Evolutionary conservation across 768 basidiomycete species (phyloP).

Genomic region (Lactarius hengduanensis): DNA sequence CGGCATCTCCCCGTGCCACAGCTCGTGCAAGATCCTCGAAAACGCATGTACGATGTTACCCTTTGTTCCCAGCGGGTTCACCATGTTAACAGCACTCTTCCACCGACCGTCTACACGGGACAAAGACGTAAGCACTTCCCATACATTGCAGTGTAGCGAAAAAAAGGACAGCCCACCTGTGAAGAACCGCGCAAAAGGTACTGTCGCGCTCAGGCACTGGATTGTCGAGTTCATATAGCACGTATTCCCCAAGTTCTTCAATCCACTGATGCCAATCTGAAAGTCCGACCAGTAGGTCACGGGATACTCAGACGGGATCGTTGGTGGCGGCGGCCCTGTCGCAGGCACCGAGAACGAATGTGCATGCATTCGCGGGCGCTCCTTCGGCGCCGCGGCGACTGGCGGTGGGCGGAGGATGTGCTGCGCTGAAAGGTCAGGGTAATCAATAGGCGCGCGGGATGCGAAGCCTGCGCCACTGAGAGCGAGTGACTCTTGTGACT

Average conservation of each 20-base stretch:
- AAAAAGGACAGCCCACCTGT: slow-evolving; percentile 52
- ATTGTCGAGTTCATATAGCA: slow-evolving; percentile 99
- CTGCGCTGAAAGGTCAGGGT: slow-evolving; percentile 68
- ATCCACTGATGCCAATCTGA: slow-evolving; percentile 74
- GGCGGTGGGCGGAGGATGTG: slow-evolving; percentile 77
- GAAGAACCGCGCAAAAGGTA: slow-evolving; percentile 92
- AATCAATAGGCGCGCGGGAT: slow-evolving; percentile 64
- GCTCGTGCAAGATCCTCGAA: slow-evolving; percentile 74
- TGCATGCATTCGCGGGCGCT: slow-evolving; percentile 53
- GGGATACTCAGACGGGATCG: slow-evolving; percentile 73
- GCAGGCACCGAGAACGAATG: slow-evolving; percentile 39
- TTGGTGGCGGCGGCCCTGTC: slow-evolving; percentile 56
- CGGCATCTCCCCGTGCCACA: slow-evolving; percentile 86
- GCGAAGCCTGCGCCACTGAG: slow-evolving; percentile 40
- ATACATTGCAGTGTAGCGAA: not conserved
- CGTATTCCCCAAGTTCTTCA: slow-evolving; percentile 96
- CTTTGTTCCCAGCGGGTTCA: slow-evolving; percentile 85
- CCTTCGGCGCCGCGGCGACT: slow-evolving; percentile 70
- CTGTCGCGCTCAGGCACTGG: slow-evolving; percentile 93
- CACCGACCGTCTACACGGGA: slow-evolving; percentile 66
- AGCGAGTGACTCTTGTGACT: slow-evolving; percentile 58
- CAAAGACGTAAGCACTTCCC: not conserved
- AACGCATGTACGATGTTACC: slow-evolving; percentile 81
- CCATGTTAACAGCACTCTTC: slow-evolving; percentile 78
- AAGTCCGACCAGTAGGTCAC: slow-evolving; percentile 83